Percentiles rank a stretch among this genome's conserved stretches.
phyloP scores from a whole-genome alignment of 805 yeast species.

The Metschnikowia proteae region DNA sequence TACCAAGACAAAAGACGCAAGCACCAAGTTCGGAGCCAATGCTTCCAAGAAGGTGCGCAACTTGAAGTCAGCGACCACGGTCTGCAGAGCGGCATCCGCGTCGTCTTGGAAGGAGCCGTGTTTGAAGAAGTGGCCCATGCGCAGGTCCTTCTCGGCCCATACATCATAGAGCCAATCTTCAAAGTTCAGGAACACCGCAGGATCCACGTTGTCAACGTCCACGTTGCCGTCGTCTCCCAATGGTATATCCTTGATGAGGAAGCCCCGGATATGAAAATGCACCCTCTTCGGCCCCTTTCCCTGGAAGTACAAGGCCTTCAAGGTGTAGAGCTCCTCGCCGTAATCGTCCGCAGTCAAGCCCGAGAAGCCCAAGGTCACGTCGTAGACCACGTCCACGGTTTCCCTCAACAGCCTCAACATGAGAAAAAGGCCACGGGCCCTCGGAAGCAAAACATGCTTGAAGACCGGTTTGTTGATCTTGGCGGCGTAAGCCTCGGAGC shows the following conservation, averaged over 20 bases:
- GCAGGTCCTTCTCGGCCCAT: slow-evolving; percentile 77
- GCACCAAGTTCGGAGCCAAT: slow-evolving; percentile 11
- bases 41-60: slow-evolving; percentile 12
- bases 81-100: slow-evolving; percentile 25
- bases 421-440: slow-evolving; percentile 73
- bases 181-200: slow-evolving; percentile 47
- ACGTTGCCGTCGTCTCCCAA: slow-evolving; percentile 33
- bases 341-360: slow-evolving; percentile 60
- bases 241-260: slow-evolving; percentile 61
- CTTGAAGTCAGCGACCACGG: slow-evolving; percentile 16
- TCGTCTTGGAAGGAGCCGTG: slow-evolving; percentile 47
- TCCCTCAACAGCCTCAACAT: slow-evolving; percentile 53
- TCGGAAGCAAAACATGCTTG: slow-evolving; percentile 73
- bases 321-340: slow-evolving; percentile 75
- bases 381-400: slow-evolving; percentile 62
- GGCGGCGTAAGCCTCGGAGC: slow-evolving; percentile 55
- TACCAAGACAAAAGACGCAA: slow-evolving; percentile 4
- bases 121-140: slow-evolving; percentile 58
- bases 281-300: slow-evolving; percentile 72
- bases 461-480: slow-evolving; percentile 48
- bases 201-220: slow-evolving; percentile 43
- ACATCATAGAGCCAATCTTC: slow-evolving; percentile 68
- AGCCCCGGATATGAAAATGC: slow-evolving; percentile 60
- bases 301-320: slow-evolving; percentile 56
- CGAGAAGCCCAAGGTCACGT: slow-evolving; percentile 77